Conservation (phyloP, 2,329 filamentous ascomycete species). For the Trichoderma sp. region DNA sequence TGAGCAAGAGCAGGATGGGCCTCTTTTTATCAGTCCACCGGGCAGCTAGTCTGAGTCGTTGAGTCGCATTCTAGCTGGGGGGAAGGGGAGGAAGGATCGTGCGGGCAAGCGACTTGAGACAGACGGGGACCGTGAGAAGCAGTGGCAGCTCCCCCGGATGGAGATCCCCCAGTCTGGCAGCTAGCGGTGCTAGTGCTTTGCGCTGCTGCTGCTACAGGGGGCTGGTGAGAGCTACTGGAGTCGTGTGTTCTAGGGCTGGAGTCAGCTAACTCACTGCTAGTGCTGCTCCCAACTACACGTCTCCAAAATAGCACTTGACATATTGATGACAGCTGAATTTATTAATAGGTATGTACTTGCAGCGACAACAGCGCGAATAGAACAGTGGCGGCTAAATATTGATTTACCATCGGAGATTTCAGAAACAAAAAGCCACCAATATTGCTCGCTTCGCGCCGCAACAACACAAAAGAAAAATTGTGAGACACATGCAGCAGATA, state of each 20-base stretch:
- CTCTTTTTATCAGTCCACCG: slow-evolving; percentile 26
- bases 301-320: too few species aligned
- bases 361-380: too few species aligned
- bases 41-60: background rate
- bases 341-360: too few species aligned
- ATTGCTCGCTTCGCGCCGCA: too few species aligned
- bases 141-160: slow-evolving; percentile 1
- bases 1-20: slow-evolving; percentile 6
- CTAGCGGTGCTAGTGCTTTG: background rate
- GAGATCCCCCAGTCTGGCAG: background rate
- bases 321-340: too few species aligned
- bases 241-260: too few species aligned
- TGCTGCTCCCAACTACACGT: too few species aligned
- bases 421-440: background rate
- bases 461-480: background rate
- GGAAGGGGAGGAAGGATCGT: slow-evolving; percentile 5
- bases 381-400: too few species aligned
- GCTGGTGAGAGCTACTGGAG: background rate
- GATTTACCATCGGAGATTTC: background rate
- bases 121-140: background rate
- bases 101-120: slow-evolving; percentile 1
- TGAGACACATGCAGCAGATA: background rate
- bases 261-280: too few species aligned
- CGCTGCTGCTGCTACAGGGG: background rate
- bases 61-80: background rate